phyloP scores from a whole-genome alignment of 1,284 basidiomycete species.

The Ustilago hordei region DNA sequence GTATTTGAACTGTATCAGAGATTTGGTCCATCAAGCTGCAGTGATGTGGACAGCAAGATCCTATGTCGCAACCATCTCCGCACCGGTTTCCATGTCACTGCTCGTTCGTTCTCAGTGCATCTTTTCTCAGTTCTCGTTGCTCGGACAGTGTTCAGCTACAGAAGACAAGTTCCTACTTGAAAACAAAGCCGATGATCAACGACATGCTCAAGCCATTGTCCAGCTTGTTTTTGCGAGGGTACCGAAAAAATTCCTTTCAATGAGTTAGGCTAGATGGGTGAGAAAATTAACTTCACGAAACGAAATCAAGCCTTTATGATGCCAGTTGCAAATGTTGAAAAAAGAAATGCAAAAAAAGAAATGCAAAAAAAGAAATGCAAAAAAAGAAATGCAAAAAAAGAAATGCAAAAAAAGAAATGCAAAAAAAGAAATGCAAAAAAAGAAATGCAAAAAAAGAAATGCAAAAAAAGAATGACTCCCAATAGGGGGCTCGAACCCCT shows the following conservation, averaged over 20 bases:
- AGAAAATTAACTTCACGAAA: too few species aligned
- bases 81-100: too few species aligned
- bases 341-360: slow-evolving; percentile 30
- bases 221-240: too few species aligned
- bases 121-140: too few species aligned
- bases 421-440: slow-evolving; percentile 21
- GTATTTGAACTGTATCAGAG: neutral
- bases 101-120: too few species aligned
- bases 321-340: neutral
- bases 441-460: slow-evolving; percentile 23
- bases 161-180: too few species aligned
- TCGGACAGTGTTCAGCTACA: too few species aligned
- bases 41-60: neutral
- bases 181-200: too few species aligned
- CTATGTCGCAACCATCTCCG: neutral
- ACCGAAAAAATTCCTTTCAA: too few species aligned
- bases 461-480: slow-evolving; percentile 54
- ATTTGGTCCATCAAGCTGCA: neutral
- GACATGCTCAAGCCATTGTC: too few species aligned
- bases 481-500: slow-evolving; percentile 69
- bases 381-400: slow-evolving; percentile 20
- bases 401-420: slow-evolving; percentile 28
- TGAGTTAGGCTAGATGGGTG: too few species aligned
- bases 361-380: slow-evolving; percentile 24
- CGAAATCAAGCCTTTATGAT: too few species aligned